These are phyloP conservation scores for Pichia nanzhaoensis DNA, from an alignment of 805 yeast genomes.

Conservation along the genomic window DNA sequence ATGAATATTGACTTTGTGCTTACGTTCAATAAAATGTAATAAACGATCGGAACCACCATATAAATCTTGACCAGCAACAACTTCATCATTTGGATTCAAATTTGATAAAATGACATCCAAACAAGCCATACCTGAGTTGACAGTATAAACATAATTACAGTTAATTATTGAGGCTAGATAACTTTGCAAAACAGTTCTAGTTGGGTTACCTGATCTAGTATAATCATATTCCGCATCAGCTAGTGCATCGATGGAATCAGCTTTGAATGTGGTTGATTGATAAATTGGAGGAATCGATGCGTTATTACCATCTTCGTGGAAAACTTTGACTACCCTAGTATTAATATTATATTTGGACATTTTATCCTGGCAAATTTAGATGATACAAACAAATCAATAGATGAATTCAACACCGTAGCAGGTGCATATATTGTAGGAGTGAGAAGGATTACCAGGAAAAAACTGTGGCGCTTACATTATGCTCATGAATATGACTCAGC, in stretches of 20 bases:
- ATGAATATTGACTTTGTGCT: constrained; percentile 56
- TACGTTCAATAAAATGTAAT: constrained; percentile 60
- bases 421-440: too few relatives aligned
- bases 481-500: too few relatives aligned
- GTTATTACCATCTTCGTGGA: constrained; percentile 61
- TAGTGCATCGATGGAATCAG: constrained; percentile 61
- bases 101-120: constrained; percentile 69
- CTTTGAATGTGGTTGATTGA: constrained; percentile 93
- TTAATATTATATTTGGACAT: constrained; percentile 18
- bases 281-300: constrained; percentile 85
- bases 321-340: constrained; percentile 61
- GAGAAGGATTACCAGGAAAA: too few relatives aligned
- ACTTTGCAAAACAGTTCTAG: constrained; percentile 71
- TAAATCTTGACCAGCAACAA: constrained; percentile 89
- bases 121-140: constrained; percentile 90
- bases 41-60: constrained; percentile 93
- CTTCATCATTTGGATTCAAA: constrained; percentile 78
- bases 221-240: constrained; percentile 64
- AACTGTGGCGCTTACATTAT: too few relatives aligned
- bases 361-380: too few relatives aligned
- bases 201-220: constrained; percentile 92
- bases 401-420: too few relatives aligned
- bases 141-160: constrained; percentile 73
- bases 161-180: constrained; percentile 75
- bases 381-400: too few relatives aligned